Percentiles rank a stretch among this genome's conserved stretches.
phyloP scores from a whole-genome alignment of 2,329 filamentous ascomycete genomes.

The Sporothrix brunneoviolacea region DNA sequence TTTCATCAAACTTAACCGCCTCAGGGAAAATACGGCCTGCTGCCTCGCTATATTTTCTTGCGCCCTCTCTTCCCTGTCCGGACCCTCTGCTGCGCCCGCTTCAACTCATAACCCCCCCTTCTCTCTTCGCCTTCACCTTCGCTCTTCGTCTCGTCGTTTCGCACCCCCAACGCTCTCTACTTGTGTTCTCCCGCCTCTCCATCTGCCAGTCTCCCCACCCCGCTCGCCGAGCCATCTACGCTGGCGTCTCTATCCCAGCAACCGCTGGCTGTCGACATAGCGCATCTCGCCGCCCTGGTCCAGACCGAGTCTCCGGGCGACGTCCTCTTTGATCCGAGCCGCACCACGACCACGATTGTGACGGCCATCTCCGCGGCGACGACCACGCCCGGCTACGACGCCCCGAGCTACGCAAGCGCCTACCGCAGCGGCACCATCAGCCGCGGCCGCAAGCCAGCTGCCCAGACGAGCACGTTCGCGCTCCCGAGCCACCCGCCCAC shows the following conservation, averaged over 20 bases:
- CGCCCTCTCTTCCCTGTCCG: not conserved
- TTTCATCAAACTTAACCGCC: too few relatives aligned
- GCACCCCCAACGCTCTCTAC: not conserved
- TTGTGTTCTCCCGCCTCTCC: not conserved
- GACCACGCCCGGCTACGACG: not conserved
- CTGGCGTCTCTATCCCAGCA: conserved; percentile 19
- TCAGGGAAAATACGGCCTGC: too few relatives aligned
- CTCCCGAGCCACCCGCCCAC: conserved; percentile 25
- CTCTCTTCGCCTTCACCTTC: not conserved
- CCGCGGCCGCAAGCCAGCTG: not conserved
- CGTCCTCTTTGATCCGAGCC: conserved; percentile 33
- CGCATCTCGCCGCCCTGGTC: conserved; percentile 10
- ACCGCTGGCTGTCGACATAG: conserved; percentile 17
- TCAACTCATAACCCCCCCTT: not conserved
- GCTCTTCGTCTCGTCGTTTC: too few relatives aligned
- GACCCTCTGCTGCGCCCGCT: not conserved
- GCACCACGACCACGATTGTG: conserved; percentile 22
- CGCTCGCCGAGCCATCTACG: conserved; percentile 10
- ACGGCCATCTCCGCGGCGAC: not conserved
- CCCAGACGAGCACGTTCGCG: conserved; percentile 16
- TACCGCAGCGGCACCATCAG: too few relatives aligned
- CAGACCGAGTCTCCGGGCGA: conserved; percentile 31
- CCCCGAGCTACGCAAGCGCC: not conserved
- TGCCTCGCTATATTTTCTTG: not conserved
- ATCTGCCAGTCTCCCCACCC: not conserved